A percentile compares a stretch with the other conserved stretches of the same genome.
phyloP scores from a whole-genome alignment of 306 rosid genomes.

The Macrotyloma uniflorum region DNA sequence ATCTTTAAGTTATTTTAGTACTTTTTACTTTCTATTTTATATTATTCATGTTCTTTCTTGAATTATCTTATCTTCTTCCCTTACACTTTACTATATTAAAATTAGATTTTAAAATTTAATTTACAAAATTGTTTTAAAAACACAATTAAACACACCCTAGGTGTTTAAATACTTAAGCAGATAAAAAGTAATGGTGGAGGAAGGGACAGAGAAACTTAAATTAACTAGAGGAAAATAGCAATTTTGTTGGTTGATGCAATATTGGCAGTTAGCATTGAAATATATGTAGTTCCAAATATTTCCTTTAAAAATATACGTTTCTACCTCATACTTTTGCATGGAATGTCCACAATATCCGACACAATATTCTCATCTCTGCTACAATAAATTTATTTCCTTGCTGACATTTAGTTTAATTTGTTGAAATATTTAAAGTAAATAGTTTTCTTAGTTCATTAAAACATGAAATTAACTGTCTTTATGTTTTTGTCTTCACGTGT shows the following conservation, averaged over 20 bases:
- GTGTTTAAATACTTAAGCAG: neutral
- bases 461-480: neutral
- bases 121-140: neutral
- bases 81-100: neutral
- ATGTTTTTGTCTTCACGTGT: neutral
- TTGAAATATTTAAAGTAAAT: neutral
- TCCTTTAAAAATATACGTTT: neutral
- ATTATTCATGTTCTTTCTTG: neutral
- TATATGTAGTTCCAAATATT: neutral
- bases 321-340: neutral
- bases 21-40: neutral
- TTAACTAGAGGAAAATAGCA: neutral
- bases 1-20: no score
- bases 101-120: neutral
- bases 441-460: neutral
- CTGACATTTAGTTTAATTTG: neutral
- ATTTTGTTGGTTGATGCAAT: constrained; percentile 2
- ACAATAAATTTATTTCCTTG: neutral
- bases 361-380: neutral
- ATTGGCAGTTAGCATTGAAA: neutral
- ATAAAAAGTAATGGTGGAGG: no score
- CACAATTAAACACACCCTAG: neutral
- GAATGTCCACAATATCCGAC: neutral
- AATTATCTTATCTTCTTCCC: neutral
- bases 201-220: neutral